Percentiles rank a stretch among this genome's conserved stretches.
phyloP scores from a whole-genome alignment of 495 filamentous ascomycete species.

The Aspergillus biplanus region DNA sequence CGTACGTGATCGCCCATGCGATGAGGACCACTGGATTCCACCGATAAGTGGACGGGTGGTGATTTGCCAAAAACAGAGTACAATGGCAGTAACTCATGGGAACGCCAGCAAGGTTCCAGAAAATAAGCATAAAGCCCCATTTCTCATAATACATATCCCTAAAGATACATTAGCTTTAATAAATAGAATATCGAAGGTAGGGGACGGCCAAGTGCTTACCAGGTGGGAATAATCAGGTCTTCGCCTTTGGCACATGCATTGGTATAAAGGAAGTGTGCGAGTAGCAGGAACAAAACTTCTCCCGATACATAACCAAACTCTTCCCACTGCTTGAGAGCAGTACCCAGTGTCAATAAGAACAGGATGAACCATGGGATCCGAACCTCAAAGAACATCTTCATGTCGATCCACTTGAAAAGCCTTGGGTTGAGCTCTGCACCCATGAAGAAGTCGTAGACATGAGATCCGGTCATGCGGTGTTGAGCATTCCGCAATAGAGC shows the following conservation, averaged over 20 bases:
- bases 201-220: constrained; percentile 48
- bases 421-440: constrained; percentile 94
- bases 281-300: constrained; percentile 79
- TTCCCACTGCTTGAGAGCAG: constrained; percentile 85
- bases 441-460: constrained; percentile 98
- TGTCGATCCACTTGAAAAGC: constrained; percentile 84
- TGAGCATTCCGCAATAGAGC: constrained; percentile 75
- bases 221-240: constrained; percentile 88
- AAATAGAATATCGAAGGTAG: background rate
- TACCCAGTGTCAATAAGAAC: constrained; percentile 73
- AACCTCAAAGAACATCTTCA: constrained; percentile 99
- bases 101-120: constrained; percentile 98
- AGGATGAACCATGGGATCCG: constrained; percentile 95
- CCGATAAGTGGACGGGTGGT: constrained; percentile 75
- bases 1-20: constrained; percentile 67
- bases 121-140: constrained; percentile 99
- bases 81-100: constrained; percentile 96
- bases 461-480: constrained; percentile 91
- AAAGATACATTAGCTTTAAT: too few species aligned
- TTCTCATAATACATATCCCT: constrained; percentile 99
- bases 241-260: constrained; percentile 95
- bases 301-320: constrained; percentile 83
- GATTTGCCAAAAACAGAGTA: constrained; percentile 86
- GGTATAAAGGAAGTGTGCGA: constrained; percentile 92
- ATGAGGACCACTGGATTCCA: constrained; percentile 67